Percentiles rank a stretch among this genome's conserved stretches.
Conservation (phyloP, 345 rosid genomes). For the Boechera retrofracta region DNA sequence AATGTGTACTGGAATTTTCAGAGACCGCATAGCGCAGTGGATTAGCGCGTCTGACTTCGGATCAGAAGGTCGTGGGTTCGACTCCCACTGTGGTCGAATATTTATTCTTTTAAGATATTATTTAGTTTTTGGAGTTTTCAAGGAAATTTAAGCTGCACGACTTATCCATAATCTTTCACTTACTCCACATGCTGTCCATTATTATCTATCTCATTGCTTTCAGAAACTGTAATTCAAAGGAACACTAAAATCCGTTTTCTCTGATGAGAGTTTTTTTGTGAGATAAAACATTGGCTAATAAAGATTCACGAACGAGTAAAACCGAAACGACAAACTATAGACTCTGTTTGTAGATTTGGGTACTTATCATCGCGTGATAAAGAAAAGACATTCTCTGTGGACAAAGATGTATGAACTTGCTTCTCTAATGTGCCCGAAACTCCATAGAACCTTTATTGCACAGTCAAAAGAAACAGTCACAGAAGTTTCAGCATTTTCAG, state of each 20-base stretch:
- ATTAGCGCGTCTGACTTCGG: constrained; percentile 99
- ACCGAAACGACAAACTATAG: background rate
- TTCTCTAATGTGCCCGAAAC: background rate
- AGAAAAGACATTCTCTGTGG: constrained; percentile 6
- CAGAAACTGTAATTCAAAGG: background rate
- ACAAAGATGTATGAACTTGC: background rate
- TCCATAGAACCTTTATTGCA: constrained; percentile 29
- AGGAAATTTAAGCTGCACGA: background rate
- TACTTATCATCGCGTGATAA: background rate
- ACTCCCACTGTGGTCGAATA: constrained; percentile 53
- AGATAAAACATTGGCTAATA: background rate
- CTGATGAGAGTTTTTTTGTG: background rate
- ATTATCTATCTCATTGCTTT: background rate
- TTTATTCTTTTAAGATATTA: background rate
- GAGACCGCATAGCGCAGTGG: constrained; percentile 96
- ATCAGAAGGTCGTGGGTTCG: constrained; percentile 99
- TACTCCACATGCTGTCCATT: background rate
- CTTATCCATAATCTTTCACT: background rate
- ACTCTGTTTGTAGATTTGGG: background rate
- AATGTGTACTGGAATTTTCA: fast-evolving
- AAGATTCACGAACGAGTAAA: background rate
- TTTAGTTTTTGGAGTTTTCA: background rate
- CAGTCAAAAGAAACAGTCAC: constrained; percentile 40
- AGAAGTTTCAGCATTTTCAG: constrained; percentile 82
- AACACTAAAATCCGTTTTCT: background rate